Evolutionary conservation across 176 grass and related monocot species (phyloP).

Genomic region (Musa schizocarpa): DNA sequence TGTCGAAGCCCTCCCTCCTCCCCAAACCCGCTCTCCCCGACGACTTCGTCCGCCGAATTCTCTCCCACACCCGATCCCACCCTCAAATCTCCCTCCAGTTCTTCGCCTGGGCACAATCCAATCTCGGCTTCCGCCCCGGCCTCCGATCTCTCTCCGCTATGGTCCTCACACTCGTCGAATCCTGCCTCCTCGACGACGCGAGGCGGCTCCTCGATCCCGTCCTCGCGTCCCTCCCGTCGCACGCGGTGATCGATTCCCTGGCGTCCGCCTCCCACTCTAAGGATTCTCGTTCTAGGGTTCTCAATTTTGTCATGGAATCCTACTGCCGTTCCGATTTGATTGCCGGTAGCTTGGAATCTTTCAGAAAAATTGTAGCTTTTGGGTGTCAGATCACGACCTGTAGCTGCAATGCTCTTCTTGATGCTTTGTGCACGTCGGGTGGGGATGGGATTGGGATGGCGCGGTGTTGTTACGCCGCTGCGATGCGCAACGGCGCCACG

Average conservation of each 20-base stretch:
- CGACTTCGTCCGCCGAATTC: constrained; percentile 1
- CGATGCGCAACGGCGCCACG: background rate
- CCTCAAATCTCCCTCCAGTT: constrained; percentile 17
- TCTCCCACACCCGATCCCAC: constrained; percentile 10
- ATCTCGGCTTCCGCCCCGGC: constrained; percentile 11
- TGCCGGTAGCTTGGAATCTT: constrained; percentile 14
- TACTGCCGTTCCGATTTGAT: background rate
- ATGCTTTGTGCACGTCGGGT: constrained; percentile 7
- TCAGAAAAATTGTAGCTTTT: constrained; percentile 11
- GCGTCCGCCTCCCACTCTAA: background rate
- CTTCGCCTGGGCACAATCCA: constrained; percentile 15
- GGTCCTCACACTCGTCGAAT: constrained; percentile 9
- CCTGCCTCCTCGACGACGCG: constrained; percentile 4
- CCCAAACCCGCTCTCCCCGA: background rate
- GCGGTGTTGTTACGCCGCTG: constrained; percentile 15
- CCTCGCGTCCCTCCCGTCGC: background rate
- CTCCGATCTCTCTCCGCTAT: background rate
- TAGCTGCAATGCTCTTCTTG: constrained; percentile 22
- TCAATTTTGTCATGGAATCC: constrained; percentile 15
- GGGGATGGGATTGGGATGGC: background rate
- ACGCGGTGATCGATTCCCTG: constrained; percentile 2
- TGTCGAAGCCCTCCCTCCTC: background rate
- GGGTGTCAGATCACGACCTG: constrained; percentile 4
- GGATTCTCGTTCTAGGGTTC: constrained; percentile 11
- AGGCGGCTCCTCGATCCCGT: constrained; percentile 5